phyloP scores from a whole-genome alignment of 2,329 filamentous ascomycete genomes.

The Pseudocercospora crystallina region DNA sequence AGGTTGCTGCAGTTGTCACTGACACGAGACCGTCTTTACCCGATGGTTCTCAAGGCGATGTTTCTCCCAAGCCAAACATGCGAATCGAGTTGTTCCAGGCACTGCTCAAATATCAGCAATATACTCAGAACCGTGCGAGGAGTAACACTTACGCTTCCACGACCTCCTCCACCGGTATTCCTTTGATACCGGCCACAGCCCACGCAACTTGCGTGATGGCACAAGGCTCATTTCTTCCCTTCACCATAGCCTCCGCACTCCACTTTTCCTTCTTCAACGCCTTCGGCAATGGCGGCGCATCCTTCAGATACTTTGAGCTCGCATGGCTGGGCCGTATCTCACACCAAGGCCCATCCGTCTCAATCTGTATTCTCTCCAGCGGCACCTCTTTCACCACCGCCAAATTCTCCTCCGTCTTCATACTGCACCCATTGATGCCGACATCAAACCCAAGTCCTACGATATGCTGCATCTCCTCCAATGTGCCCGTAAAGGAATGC shows the following conservation, averaged over 20 bases:
- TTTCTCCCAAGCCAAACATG: conserved; percentile 72
- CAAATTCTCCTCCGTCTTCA: conserved; percentile 92
- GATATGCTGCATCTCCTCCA: conserved; percentile 78
- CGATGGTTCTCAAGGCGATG: background rate
- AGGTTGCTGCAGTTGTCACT: background rate
- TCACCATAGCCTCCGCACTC: conserved; percentile 83
- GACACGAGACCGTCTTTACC: background rate
- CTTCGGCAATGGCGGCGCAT: conserved; percentile 68
- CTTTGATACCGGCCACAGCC: conserved; percentile 84
- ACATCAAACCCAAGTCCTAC: conserved; percentile 81
- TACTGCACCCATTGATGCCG: conserved; percentile 93
- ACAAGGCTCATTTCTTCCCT: conserved; percentile 90
- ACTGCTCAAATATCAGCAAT: conserved; percentile 36
- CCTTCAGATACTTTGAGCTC: conserved; percentile 70
- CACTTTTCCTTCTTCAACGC: conserved; percentile 96
- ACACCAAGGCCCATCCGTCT: conserved; percentile 97
- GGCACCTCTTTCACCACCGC: conserved; percentile 78
- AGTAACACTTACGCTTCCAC: conserved; percentile 65
- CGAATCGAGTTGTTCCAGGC: conserved; percentile 78
- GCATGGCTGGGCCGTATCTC: conserved; percentile 90
- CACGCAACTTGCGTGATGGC: conserved; percentile 84
- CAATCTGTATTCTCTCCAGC: conserved; percentile 80
- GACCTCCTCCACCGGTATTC: conserved; percentile 73
- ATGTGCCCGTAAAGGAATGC: conserved; percentile 89
- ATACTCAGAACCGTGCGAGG: background rate